A percentile compares a stretch with the other conserved stretches of the same genome.
phyloP scores from a whole-genome alignment of 2,329 filamentous ascomycete species.

The Colletotrichum acutatum region DNA sequence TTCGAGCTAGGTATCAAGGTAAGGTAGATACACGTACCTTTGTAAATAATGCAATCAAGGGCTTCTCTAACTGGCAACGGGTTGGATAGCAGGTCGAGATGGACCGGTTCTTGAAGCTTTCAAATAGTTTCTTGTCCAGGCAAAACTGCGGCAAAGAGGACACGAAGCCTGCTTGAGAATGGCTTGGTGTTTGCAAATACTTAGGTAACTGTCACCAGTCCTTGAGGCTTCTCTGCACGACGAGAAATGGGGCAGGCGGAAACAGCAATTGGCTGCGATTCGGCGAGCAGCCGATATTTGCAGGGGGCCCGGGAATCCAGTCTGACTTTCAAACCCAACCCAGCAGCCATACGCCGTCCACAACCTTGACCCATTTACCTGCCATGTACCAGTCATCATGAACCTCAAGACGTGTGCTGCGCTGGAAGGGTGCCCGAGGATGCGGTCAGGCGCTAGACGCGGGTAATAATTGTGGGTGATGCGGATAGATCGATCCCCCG shows the following conservation, averaged over 20 bases:
- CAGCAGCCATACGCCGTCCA: background rate
- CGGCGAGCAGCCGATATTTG: constrained; percentile 4
- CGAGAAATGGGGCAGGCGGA: background rate
- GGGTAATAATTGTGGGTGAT: background rate
- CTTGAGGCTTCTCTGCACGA: background rate
- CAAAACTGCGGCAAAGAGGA: background rate
- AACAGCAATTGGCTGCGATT: background rate
- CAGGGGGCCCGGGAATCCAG: background rate
- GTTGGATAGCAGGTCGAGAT: too few relatives aligned
- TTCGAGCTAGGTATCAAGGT: too few relatives aligned
- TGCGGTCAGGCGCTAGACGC: constrained; percentile 16
- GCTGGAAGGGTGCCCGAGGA: constrained; percentile 24
- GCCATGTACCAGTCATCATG: background rate
- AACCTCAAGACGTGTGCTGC: constrained; percentile 1
- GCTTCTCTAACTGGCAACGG: too few relatives aligned
- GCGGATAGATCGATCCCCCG: constrained; percentile 2
- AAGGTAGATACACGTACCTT: background rate
- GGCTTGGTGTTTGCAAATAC: background rate
- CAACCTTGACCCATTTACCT: background rate
- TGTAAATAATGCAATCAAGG: background rate
- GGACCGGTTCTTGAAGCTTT: too few relatives aligned
- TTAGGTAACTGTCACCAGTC: background rate
- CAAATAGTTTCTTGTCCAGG: too few relatives aligned
- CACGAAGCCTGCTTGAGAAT: background rate
- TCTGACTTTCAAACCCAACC: background rate